Evolutionary conservation across 441 rosid species (phyloP).

Genomic region (Populus hybrid): DNA sequence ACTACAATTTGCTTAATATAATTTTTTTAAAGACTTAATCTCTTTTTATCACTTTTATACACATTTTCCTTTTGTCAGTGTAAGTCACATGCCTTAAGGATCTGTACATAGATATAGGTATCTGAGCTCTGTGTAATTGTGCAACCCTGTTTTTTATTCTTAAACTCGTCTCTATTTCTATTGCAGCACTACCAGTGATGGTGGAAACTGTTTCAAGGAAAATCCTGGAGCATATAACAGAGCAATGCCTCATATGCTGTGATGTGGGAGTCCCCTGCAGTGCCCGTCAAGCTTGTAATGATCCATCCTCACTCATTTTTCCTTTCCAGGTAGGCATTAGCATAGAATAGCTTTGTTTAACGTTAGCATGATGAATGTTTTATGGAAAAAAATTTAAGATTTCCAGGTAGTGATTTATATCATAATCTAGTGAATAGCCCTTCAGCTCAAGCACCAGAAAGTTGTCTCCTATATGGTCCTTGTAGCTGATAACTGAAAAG

Average conservation of each 20-base stretch:
- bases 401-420: neutral
- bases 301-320: constrained; percentile 90
- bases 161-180: constrained; percentile 10
- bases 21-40: neutral
- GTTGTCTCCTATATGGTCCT: neutral
- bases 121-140: neutral
- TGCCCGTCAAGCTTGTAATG: constrained; percentile 83
- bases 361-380: neutral
- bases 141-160: neutral
- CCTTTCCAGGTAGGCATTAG: constrained; percentile 75
- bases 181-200: constrained; percentile 81
- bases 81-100: neutral
- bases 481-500: neutral
- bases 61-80: neutral
- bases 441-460: neutral
- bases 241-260: constrained; percentile 89
- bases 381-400: neutral
- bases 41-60: neutral
- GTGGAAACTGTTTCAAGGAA: constrained; percentile 72
- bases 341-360: neutral
- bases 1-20: neutral
- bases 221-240: constrained; percentile 85
- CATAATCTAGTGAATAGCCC: neutral
- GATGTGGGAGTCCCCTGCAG: constrained; percentile 93
- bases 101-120: neutral